Conservation (phyloP, 345 rosid species). For the Diplotaxis tenuifolia region DNA sequence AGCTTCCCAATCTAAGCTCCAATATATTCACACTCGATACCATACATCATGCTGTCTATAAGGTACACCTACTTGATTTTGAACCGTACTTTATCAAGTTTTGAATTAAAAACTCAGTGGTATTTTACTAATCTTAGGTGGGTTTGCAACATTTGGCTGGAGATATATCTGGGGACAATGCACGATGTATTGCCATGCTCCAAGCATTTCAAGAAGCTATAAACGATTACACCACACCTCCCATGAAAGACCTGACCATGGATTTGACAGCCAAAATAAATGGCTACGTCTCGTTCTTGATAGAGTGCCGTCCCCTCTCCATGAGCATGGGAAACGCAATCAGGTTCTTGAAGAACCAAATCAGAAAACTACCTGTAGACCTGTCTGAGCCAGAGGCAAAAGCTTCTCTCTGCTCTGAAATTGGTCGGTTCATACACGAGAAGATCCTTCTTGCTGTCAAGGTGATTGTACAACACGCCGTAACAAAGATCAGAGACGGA, state of each 20-base stretch:
- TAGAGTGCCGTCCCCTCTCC: constrained; percentile 73
- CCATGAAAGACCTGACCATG: constrained; percentile 52
- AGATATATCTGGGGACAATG: constrained; percentile 65
- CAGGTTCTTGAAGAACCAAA: constrained; percentile 65
- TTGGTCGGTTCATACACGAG: constrained; percentile 62
- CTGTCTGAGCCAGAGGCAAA: constrained; percentile 67
- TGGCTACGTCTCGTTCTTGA: constrained; percentile 67
- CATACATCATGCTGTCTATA: constrained; percentile 71
- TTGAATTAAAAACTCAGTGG: too few relatives aligned
- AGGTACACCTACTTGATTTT: constrained; percentile 51
- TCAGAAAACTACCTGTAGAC: constrained; percentile 55
- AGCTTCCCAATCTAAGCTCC: constrained; percentile 56
- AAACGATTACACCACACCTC: constrained; percentile 62
- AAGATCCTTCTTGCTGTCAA: constrained; percentile 66
- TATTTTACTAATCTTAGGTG: constrained; percentile 43
- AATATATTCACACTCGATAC: constrained; percentile 58
- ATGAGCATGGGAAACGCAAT: constrained; percentile 94
- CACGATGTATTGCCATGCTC: constrained; percentile 85
- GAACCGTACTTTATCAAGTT: too few relatives aligned
- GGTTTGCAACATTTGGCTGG: constrained; percentile 72
- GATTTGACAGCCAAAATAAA: constrained; percentile 65
- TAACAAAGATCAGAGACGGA: constrained; percentile 68
- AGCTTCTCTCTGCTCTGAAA: constrained; percentile 51
- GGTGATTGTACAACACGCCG: constrained; percentile 67
- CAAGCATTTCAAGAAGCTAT: constrained; percentile 71